Base-by-base conservation (phyloP, 768 basidiomycete genomes). In the Calocera cornea region DNA sequence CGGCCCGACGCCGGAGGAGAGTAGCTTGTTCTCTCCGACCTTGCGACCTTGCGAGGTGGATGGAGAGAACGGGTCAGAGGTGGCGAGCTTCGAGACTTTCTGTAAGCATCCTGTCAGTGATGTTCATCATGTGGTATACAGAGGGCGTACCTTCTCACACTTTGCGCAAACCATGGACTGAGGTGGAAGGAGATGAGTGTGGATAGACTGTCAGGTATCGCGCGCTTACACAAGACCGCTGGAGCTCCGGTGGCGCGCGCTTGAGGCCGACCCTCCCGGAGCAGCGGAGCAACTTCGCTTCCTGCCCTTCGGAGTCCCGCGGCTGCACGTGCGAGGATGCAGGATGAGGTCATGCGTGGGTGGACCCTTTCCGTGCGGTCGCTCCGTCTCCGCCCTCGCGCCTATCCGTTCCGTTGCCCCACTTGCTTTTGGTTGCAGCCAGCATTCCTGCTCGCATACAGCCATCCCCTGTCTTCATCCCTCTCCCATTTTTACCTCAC, bases 1-100 rank as follows among this genome's bases (percentile, higher is more conserved):
- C 2, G 31, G 54, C 54, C 27, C 24, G 31, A 27, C 54, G 11
- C 27, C 31, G 31, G 54, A 60, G 2, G 54, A 29, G 8, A 90
- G 79, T 33, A 92, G 83, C 79, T 91, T 91, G 79, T 92, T 92
- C 81, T 90, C 90, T 69, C 88, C 89, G 41, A 92, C 83, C 76
- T 83, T 91, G 70, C 91, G 83, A 34, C 86, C 83, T 63, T 90
- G 90, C 19, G 87, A 87, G 1, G 88, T 86, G 54, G 87, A 87
- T 12, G 89, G 82, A 34, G 81, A 83, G 78, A 92, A 93, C 41
- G 91, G 91, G 78, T 93, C 91, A 60, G 91, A 92, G 1, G 91
- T 91, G 67, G 91, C 91, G 50, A 93, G 83, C 76, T 90, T 92
- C 67, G 90, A 92, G 66, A 91, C 83, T 91, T 93, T 93, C 90